These are phyloP conservation scores for Fusarium euwallaceae DNA, from an alignment of 2,329 filamentous ascomycete species.

Conservation along the genomic window DNA sequence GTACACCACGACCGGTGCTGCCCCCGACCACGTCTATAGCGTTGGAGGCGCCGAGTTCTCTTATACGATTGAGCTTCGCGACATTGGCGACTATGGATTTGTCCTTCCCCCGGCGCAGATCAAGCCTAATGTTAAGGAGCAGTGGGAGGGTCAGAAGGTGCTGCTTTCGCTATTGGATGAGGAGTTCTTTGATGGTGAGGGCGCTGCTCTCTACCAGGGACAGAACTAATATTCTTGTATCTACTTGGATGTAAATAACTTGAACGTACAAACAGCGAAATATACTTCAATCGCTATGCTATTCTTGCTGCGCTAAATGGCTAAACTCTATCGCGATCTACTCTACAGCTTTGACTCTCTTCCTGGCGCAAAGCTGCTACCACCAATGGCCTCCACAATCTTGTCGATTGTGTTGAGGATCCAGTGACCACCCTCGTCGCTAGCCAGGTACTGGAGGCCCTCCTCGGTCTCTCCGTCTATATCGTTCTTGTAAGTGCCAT, in stretches of 20 bases:
- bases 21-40: constrained; percentile 47
- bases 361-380: constrained; percentile 54
- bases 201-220: constrained; percentile 36
- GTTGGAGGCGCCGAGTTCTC: constrained; percentile 51
- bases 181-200: constrained; percentile 52
- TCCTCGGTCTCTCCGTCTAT: constrained; percentile 52
- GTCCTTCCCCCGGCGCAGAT: constrained; percentile 55
- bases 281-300: background rate
- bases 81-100: constrained; percentile 53
- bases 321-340: background rate
- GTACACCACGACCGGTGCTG: constrained; percentile 52
- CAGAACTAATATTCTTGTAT: constrained; percentile 13
- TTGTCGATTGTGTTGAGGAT: constrained; percentile 59
- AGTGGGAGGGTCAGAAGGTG: constrained; percentile 54
- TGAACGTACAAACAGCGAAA: background rate
- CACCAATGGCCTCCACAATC: constrained; percentile 61
- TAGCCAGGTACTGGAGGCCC: constrained; percentile 56
- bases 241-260: constrained; percentile 2
- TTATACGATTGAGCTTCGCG: constrained; percentile 56
- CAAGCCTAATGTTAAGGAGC: constrained; percentile 52
- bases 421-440: constrained; percentile 63
- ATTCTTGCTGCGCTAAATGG: background rate
- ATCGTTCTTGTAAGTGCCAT: constrained; percentile 66
- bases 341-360: constrained; percentile 40
- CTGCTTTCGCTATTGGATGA: constrained; percentile 50